These are phyloP conservation scores for Trebouxia sp. DNA, from an alignment of 139 green algal species.

Conservation along the genomic window DNA sequence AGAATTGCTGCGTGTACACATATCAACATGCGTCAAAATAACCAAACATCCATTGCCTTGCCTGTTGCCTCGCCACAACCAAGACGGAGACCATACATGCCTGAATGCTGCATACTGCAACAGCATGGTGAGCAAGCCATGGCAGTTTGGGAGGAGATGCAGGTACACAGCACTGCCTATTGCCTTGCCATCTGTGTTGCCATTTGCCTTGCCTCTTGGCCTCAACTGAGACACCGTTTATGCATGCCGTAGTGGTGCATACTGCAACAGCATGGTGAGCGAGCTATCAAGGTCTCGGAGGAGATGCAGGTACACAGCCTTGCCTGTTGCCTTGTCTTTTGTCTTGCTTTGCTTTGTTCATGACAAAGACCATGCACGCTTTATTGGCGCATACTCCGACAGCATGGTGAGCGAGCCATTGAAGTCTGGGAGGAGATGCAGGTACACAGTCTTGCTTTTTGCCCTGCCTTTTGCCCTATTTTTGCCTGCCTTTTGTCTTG, in stretches of 20 bases:
- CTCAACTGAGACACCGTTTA: too few species aligned
- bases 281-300: not conserved
- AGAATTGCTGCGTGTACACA: too few species aligned
- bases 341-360: not conserved
- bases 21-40: too few species aligned
- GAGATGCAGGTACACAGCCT: not conserved
- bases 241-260: conserved; percentile 3
- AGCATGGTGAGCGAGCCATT: too few species aligned
- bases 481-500: not conserved
- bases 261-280: conserved; percentile 9
- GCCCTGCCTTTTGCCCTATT: too few species aligned
- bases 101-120: not conserved
- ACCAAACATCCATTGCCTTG: too few species aligned
- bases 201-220: too few species aligned
- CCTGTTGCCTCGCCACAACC: too few species aligned
- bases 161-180: not conserved
- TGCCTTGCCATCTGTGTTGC: not conserved
- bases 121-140: not conserved
- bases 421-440: conserved; percentile 26
- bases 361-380: too few species aligned
- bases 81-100: too few species aligned
- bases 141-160: not conserved
- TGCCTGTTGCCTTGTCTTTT: too few species aligned
- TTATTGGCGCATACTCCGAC: too few species aligned
- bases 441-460: not conserved